These are phyloP conservation scores for Acacia crassicarpa DNA, from an alignment of 306 rosid genomes.

Conservation along the genomic window DNA sequence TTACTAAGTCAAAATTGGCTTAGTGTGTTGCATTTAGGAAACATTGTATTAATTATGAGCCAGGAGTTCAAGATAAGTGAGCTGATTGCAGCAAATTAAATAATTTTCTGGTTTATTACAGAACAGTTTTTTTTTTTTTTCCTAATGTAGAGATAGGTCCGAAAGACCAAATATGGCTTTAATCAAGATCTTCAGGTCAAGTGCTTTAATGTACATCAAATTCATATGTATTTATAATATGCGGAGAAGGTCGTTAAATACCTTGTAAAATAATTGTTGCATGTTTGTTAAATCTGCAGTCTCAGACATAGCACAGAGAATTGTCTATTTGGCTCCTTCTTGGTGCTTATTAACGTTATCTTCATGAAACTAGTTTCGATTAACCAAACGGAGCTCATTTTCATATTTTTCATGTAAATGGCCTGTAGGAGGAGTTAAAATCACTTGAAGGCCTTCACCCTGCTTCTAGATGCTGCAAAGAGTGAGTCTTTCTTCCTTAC, in stretches of 20 bases:
- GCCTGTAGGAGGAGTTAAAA: conserved; percentile 46
- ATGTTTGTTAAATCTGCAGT: not conserved
- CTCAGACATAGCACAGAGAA: not conserved
- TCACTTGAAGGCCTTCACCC: conserved; percentile 47
- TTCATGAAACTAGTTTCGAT: not conserved
- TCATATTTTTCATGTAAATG: not conserved
- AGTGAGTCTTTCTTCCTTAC: conserved; percentile 28
- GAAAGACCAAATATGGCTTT: not conserved
- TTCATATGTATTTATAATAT: not conserved
- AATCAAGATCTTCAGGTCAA: not conserved
- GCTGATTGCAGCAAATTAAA: not conserved
- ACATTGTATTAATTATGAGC: not conserved
- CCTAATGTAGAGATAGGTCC: not conserved
- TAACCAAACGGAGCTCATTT: conserved; percentile 16
- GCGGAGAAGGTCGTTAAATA: not conserved
- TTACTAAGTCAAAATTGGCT: not conserved
- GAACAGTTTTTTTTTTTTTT: too few relatives aligned
- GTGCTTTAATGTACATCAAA: not conserved
- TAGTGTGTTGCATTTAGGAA: not conserved
- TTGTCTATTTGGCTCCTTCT: not conserved
- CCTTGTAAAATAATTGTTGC: not conserved
- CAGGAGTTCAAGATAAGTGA: not conserved
- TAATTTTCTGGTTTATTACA: not conserved
- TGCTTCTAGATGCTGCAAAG: conserved; percentile 52
- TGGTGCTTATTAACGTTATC: not conserved